Conservation (phyloP, 2,329 filamentous ascomycete genomes). For the Cryphonectria japonica region DNA sequence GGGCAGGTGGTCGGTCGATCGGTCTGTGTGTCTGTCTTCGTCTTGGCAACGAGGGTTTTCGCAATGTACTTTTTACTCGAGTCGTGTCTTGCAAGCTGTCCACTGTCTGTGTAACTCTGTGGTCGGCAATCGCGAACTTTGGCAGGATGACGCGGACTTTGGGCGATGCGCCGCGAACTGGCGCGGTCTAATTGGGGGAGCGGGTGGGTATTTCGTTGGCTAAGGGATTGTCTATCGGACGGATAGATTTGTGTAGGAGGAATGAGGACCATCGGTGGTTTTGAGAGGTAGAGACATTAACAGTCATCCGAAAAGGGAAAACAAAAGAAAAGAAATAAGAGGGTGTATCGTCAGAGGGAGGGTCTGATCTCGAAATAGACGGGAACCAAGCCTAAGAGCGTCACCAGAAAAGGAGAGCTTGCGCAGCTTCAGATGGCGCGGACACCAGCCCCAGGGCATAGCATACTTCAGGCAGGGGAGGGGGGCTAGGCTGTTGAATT, state of each 20-base stretch:
- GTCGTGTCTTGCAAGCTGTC: not conserved
- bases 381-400: not conserved
- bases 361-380: not conserved
- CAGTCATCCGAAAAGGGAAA: not conserved
- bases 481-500: no score
- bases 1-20: not conserved
- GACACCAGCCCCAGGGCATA: not conserved
- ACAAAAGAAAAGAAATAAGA: not conserved
- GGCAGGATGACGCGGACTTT: not conserved
- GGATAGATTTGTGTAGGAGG: not conserved
- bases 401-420: constrained; percentile 3
- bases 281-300: not conserved
- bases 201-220: not conserved
- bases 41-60: not conserved
- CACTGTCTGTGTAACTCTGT: not conserved
- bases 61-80: not conserved
- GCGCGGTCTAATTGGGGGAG: not conserved
- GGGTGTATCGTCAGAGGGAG: not conserved
- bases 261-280: not conserved
- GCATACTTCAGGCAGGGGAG: not conserved
- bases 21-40: not conserved
- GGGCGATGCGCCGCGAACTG: not conserved
- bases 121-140: not conserved
- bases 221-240: not conserved
- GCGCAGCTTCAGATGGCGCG: constrained; percentile 2